Percentiles rank a stretch among this genome's conserved stretches.
Evolutionary conservation across 495 filamentous ascomycete genomes (phyloP).

Genomic region (Xylaria grammica): DNA sequence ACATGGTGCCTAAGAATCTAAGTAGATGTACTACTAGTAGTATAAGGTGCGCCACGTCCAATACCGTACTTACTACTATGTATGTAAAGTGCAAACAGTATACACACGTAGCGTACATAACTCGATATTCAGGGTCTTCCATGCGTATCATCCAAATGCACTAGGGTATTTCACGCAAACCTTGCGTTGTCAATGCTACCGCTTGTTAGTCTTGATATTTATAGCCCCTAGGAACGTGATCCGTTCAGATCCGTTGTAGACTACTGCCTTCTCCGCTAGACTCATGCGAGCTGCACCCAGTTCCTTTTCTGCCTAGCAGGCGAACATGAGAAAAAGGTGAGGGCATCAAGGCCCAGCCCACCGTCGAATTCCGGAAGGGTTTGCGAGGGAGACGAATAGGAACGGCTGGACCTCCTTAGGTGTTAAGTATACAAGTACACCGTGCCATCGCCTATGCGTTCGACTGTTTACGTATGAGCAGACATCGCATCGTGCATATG

Average conservation of each 20-base stretch:
- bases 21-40: too few species aligned
- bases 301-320: neutral
- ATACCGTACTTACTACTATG: too few species aligned
- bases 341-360: neutral
- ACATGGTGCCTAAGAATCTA: too few species aligned
- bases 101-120: too few species aligned
- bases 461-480: neutral
- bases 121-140: too few species aligned
- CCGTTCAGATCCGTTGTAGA: too few species aligned
- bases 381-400: neutral
- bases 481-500: constrained; percentile 13
- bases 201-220: neutral
- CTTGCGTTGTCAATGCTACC: too few species aligned
- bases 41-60: too few species aligned
- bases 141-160: too few species aligned
- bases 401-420: neutral
- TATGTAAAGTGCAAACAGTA: too few species aligned
- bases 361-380: neutral
- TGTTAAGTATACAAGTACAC: neutral
- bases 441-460: neutral
- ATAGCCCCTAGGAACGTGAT: neutral
- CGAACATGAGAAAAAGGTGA: neutral
- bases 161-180: too few species aligned
- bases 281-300: neutral
- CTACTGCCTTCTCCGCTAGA: too few species aligned